Conservation (phyloP, 495 filamentous ascomycete genomes). For the Cercophora scortea region DNA sequence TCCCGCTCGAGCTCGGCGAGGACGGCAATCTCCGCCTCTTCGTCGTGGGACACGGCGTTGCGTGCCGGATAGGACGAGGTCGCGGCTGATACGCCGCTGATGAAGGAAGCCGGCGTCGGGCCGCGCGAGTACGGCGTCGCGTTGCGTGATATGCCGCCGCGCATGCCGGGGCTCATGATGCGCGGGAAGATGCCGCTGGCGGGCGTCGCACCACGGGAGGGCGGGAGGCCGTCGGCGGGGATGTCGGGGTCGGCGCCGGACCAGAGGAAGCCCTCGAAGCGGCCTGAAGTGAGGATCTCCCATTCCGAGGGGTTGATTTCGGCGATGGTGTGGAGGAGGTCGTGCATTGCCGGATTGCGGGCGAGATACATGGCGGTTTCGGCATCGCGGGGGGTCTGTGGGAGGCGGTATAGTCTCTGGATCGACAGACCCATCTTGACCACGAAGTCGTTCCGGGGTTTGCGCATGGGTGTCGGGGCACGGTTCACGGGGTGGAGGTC, state of each 20-base stretch:
- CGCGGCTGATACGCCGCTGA: conserved; percentile 33
- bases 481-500: conserved; percentile 46
- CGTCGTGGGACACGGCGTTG: conserved; percentile 69
- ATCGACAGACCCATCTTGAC: conserved; percentile 65
- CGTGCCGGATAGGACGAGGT: conserved; percentile 27
- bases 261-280: conserved; percentile 96
- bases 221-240: conserved; percentile 28
- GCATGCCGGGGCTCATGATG: conserved; percentile 13
- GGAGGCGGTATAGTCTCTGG: conserved; percentile 76
- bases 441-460: conserved; percentile 58
- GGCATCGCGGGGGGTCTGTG: conserved; percentile 64
- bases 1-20: conserved; percentile 88
- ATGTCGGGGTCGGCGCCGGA: conserved; percentile 71
- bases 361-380: conserved; percentile 85
- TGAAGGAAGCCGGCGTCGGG: conserved; percentile 39
- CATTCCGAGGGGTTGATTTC: conserved; percentile 83
- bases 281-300: conserved; percentile 92
- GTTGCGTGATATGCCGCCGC: conserved; percentile 22
- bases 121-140: conserved; percentile 32
- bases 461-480: conserved; percentile 49
- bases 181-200: conserved; percentile 37
- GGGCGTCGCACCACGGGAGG: conserved; percentile 49
- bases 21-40: conserved; percentile 86
- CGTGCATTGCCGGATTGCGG: conserved; percentile 71
- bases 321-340: conserved; percentile 78